A percentile compares a stretch with the other conserved stretches of the same genome.
Conservation (phyloP, 2,329 filamentous ascomycete genomes). For the Septoria linicola region DNA sequence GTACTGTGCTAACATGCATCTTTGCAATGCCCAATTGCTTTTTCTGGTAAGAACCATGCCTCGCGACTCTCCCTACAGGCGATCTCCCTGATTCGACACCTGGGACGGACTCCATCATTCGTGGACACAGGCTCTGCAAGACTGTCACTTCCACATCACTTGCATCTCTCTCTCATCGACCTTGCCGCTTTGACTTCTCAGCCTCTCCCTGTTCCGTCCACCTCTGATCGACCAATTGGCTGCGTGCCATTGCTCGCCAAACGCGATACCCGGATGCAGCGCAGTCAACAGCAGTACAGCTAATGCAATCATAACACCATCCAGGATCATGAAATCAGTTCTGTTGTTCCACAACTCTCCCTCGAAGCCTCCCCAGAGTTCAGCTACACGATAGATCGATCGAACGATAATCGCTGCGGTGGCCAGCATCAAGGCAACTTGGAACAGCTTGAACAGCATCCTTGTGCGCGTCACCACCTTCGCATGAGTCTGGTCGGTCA, state of each 20-base stretch:
- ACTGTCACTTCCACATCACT: too few relatives aligned
- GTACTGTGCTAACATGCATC: too few relatives aligned
- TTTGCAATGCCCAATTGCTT: too few relatives aligned
- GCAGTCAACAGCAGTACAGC: constrained; percentile 48
- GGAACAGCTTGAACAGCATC: constrained; percentile 54
- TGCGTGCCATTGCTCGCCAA: constrained; percentile 28
- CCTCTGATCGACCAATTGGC: constrained; percentile 27
- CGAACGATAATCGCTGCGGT: constrained; percentile 62
- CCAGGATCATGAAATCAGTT: constrained; percentile 50
- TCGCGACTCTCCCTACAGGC: too few relatives aligned
- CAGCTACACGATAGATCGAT: constrained; percentile 64
- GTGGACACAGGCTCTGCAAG: too few relatives aligned
- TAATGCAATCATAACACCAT: constrained; percentile 55
- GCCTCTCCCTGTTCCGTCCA: too few relatives aligned
- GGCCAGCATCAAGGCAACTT: constrained; percentile 54
- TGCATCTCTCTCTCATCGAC: too few relatives aligned
- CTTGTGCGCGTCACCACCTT: constrained; percentile 42
- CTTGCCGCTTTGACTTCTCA: too few relatives aligned
- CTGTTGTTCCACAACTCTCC: constrained; percentile 57
- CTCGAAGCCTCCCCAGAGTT: constrained; percentile 63
- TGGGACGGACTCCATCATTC: too few relatives aligned
- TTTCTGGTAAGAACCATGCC: too few relatives aligned
- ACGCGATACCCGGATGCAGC: constrained; percentile 48
- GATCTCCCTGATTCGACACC: too few relatives aligned
- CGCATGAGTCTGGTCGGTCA: constrained; percentile 22